These are phyloP conservation scores for Tolypocladium endophyticum DNA, from an alignment of 2,329 filamentous ascomycete genomes.

Conservation along the genomic window DNA sequence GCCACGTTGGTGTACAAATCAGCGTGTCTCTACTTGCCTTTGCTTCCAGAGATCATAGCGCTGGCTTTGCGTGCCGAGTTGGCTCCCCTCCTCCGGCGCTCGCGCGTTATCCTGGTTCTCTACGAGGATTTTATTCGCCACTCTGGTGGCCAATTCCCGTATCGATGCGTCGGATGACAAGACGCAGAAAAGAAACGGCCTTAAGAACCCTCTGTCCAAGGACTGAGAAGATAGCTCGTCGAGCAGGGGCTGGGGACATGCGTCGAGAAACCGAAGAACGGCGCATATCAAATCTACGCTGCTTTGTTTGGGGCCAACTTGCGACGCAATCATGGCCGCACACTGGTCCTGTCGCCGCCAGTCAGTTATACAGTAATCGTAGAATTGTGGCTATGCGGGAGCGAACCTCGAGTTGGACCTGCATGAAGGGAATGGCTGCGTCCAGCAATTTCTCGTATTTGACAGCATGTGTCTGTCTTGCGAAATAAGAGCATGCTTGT, in stretches of 20 bases:
- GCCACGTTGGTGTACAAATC: neutral
- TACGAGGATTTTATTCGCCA: constrained; percentile 37
- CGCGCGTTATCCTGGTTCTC: constrained; percentile 14
- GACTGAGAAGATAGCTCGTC: constrained; percentile 17
- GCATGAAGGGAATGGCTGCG: constrained; percentile 45
- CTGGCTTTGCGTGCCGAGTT: constrained; percentile 15
- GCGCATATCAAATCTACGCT: neutral
- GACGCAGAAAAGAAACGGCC: constrained; percentile 42
- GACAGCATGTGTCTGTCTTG: constrained; percentile 35
- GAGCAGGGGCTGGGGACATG: constrained; percentile 28
- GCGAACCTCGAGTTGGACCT: constrained; percentile 43
- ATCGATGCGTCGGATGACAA: constrained; percentile 40
- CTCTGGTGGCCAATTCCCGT: constrained; percentile 33
- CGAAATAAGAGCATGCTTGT: constrained; percentile 53
- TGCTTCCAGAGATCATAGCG: constrained; percentile 39
- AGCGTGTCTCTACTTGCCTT: constrained; percentile 26
- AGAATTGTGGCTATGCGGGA: too few relatives aligned
- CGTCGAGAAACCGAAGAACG: constrained; percentile 42
- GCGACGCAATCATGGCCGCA: neutral
- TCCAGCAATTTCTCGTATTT: constrained; percentile 45
- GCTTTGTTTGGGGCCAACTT: neutral
- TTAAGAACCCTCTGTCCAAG: constrained; percentile 25
- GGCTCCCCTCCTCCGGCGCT: constrained; percentile 12
- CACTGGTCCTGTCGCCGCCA: neutral
- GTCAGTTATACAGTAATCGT: neutral